These are phyloP conservation scores for Brettanomyces custersianus DNA, from an alignment of 805 yeast species.

Conservation along the genomic window DNA sequence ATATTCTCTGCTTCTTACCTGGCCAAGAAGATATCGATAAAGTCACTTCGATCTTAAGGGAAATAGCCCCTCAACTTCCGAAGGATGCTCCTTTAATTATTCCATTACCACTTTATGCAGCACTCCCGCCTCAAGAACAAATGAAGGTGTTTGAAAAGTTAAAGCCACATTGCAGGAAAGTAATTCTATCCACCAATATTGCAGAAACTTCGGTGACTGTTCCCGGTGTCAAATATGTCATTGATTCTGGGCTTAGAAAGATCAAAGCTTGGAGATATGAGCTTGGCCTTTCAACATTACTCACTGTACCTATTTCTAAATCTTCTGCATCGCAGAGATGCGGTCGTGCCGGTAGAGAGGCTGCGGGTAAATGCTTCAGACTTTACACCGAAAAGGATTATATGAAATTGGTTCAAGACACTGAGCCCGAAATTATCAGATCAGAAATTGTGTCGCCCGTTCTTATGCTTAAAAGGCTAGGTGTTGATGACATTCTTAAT, in stretches of 20 bases:
- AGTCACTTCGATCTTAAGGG: slow-evolving; percentile 52
- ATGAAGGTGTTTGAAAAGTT: slow-evolving; percentile 65
- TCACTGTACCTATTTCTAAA: slow-evolving; percentile 87
- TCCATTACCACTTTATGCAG: slow-evolving; percentile 87
- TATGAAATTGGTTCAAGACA: slow-evolving; percentile 55
- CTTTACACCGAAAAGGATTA: slow-evolving; percentile 72
- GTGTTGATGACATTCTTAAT: slow-evolving; percentile 71
- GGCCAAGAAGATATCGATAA: slow-evolving; percentile 98
- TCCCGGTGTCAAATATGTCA: slow-evolving; percentile 85
- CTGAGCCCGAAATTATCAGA: slow-evolving; percentile 89
- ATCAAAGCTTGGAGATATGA: slow-evolving; percentile 94
- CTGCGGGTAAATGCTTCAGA: slow-evolving; percentile 81
- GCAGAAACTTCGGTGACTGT: slow-evolving; percentile 98
- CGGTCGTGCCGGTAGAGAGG: slow-evolving; percentile 99
- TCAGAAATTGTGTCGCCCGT: slow-evolving; percentile 81
- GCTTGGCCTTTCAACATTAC: slow-evolving; percentile 81
- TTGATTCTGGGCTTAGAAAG: slow-evolving; percentile 88
- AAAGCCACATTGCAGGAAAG: slow-evolving; percentile 64
- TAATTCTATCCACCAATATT: slow-evolving; percentile 87
- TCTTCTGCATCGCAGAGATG: slow-evolving; percentile 93
- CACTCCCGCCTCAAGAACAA: slow-evolving; percentile 80
- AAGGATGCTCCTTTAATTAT: slow-evolving; percentile 67
- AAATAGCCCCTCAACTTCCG: slow-evolving; percentile 57
- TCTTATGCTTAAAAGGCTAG: slow-evolving; percentile 71
- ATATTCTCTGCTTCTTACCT: slow-evolving; percentile 83